Evolutionary conservation across 2,329 filamentous ascomycete genomes (phyloP), one percentile per base, ranked within the genome.

Genomic region (Penicillium sp.): DNA sequence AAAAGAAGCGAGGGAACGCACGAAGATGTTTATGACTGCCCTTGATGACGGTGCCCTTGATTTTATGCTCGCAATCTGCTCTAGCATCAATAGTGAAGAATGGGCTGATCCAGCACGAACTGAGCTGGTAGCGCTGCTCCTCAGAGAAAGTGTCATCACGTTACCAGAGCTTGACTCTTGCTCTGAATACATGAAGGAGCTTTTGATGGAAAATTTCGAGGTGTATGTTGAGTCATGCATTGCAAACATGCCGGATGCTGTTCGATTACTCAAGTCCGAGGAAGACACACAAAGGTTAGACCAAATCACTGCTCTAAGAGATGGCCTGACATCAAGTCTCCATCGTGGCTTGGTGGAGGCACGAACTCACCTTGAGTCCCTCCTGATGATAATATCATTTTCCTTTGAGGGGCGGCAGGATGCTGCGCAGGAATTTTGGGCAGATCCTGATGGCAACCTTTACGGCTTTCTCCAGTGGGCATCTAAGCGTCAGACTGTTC

Each of bases 391-490:
- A 58, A 93, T 97, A 57, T 89, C 94, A 4, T 96, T 94, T 69
- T 85, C 92, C 4, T 99, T 93, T 68, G 90, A 97, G 67, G 86
- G 88, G 27, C 88, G 92, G 33, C 85, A 89, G 15, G 90, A 96
- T 49, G 89, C 91, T 25, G 90, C 92, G 9, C 85, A 90, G 67
- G 89, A 87, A 44, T 97, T 97, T 64, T 99, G 94, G 94, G 84
- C 84, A 29, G 92, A 97, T 68, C 86, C 89, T 2, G 94, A 99
- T 66, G 92, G 92, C 68, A 96, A 97, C 64, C 79, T 99, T 29
- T 90, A 92, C 59, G 94, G 94, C 0, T 99, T 99, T 70, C 82
- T 99, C 70, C 90, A 96, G 61, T 99, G 94, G 94, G 90, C 92
- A n/a, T 96, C 94, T 3, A 88, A 91, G 64, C 84, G 94, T 65